These are phyloP conservation scores for Rhodosporidiobolus odoratus DNA, from an alignment of 768 basidiomycete species.

Conservation along the genomic window DNA sequence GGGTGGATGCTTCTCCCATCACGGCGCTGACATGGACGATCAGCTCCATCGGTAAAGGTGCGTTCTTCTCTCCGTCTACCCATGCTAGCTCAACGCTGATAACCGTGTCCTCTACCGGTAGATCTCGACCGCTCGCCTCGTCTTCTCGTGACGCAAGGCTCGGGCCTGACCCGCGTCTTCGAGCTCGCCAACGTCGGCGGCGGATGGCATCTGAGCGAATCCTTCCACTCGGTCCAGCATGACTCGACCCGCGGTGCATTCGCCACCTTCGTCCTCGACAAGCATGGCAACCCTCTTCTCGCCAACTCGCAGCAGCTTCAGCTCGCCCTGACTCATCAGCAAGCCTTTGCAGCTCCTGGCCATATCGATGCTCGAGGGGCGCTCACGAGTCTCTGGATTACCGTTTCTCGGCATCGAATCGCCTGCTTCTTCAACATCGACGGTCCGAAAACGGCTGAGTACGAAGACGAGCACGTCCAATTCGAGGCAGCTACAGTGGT, in stretches of 20 bases:
- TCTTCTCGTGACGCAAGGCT: conserved; percentile 58
- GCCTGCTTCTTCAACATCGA: conserved; percentile 35
- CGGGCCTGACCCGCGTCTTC: conserved; percentile 60
- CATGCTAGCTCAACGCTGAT: background rate
- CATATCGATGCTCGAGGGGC: conserved; percentile 24
- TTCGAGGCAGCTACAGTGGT: conserved; percentile 25
- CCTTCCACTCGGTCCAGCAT: conserved; percentile 47
- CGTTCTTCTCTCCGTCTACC: background rate
- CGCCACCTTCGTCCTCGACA: conserved; percentile 47
- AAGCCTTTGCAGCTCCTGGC: background rate
- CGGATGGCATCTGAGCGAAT: conserved; percentile 48
- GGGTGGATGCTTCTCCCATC: conserved; percentile 52
- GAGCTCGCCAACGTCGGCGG: conserved; percentile 53
- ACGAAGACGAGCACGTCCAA: conserved; percentile 18
- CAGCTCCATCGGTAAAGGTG: conserved; percentile 56
- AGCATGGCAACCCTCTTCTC: conserved; percentile 28
- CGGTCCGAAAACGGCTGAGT: conserved; percentile 26
- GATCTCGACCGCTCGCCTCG: conserved; percentile 53
- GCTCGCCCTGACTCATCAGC: conserved; percentile 28
- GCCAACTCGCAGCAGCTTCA: conserved; percentile 26
- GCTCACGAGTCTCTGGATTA: conserved; percentile 33
- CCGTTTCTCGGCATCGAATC: conserved; percentile 14
- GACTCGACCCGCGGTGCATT: conserved; percentile 46
- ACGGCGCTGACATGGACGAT: conserved; percentile 64
- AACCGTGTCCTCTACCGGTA: conserved; percentile 24